A percentile compares a stretch with the other conserved stretches of the same genome.
Evolutionary conservation across 2,329 filamentous ascomycete species (phyloP).

Genomic region (Didymella sp.): DNA sequence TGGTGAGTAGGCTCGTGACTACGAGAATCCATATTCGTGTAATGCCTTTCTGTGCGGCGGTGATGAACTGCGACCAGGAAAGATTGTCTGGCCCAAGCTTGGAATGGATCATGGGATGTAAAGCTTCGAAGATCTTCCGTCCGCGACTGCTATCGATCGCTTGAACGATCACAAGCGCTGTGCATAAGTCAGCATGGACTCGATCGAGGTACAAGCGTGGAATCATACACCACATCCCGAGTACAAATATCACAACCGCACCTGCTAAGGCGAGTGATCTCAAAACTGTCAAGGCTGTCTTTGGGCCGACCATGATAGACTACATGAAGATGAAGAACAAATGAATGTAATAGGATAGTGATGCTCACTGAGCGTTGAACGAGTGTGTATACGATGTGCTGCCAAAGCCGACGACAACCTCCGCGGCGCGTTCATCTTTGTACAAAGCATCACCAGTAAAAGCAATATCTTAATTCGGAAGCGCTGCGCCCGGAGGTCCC

Average conservation of each 20-base stretch:
- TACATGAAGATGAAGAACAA: neutral
- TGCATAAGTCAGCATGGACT: neutral
- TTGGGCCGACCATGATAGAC: neutral
- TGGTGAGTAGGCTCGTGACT: conserved; percentile 12
- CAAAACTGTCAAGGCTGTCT: conserved; percentile 18
- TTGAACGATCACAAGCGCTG: conserved; percentile 6
- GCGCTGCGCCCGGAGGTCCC: neutral
- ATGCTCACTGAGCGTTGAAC: neutral
- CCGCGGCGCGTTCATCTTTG: conserved; percentile 14
- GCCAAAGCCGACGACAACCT: neutral
- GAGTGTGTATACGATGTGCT: neutral
- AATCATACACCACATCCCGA: conserved; percentile 33
- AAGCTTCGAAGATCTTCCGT: neutral
- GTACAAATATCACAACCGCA: conserved; percentile 22
- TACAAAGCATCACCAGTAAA: conserved; percentile 10
- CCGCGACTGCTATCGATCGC: conserved; percentile 14
- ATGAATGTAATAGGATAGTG: neutral
- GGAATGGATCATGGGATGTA: neutral
- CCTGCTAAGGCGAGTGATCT: conserved; percentile 27
- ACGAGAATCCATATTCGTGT: neutral
- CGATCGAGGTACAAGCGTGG: neutral
- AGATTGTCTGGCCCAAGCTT: neutral
- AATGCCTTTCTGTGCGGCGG: neutral
- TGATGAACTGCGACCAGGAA: conserved; percentile 6
- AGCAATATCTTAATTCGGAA: conserved; percentile 13